Percentiles rank a stretch among this genome's conserved stretches.
These are phyloP conservation scores for Physcomitrium patens DNA, from an alignment of 225 moss, liverwort and hornwort species.

Conservation along the genomic window DNA sequence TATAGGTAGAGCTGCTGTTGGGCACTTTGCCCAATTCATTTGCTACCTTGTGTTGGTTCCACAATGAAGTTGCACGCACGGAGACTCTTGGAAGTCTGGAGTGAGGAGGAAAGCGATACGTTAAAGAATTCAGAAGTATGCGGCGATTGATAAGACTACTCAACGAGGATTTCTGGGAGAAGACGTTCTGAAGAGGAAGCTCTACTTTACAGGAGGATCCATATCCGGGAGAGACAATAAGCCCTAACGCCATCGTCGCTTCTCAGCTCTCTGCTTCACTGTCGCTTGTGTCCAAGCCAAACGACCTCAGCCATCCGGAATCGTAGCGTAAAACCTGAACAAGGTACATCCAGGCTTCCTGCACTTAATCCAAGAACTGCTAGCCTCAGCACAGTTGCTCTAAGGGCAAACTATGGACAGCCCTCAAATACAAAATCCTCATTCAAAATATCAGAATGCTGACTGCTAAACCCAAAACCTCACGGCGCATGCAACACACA, in stretches of 20 bases:
- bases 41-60: slow-evolving; percentile 29
- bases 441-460: neutral
- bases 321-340: slow-evolving; percentile 10
- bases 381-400: neutral
- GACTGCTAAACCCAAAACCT: slow-evolving; percentile 25
- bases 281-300: neutral
- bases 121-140: slow-evolving; percentile 1
- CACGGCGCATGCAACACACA: neutral
- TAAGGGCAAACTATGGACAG: neutral
- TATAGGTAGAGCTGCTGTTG: slow-evolving; percentile 5
- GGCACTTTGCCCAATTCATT: slow-evolving; percentile 16
- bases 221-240: slow-evolving; percentile 2
- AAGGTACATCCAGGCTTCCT: neutral
- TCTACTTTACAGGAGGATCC: slow-evolving; percentile 5
- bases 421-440: neutral
- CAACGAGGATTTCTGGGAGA: slow-evolving; percentile 18
- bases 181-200: slow-evolving; percentile 15
- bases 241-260: slow-evolving; percentile 38
- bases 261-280: slow-evolving; percentile 4
- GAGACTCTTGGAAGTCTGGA: slow-evolving; percentile 6
- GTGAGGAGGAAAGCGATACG: neutral
- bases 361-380: neutral
- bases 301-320: neutral
- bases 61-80: slow-evolving; percentile 29
- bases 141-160: slow-evolving; percentile 27